Evolutionary conservation across 129 eudicot genomes (phyloP).

Genomic region (Tagetes patula): DNA sequence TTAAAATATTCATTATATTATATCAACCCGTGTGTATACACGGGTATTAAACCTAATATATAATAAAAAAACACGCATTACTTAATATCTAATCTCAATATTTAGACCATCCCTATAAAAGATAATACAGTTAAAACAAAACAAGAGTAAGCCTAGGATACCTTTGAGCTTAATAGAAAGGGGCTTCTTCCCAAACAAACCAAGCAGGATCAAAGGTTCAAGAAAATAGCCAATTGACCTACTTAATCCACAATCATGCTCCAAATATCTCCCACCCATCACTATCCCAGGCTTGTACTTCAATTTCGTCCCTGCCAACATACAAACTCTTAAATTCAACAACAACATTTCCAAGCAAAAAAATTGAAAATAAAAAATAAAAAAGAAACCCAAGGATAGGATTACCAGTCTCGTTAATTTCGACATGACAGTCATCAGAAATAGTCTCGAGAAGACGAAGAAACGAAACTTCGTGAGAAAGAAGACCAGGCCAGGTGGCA

Average conservation of each 20-base stretch:
- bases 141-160: constrained; percentile 17
- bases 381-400: constrained; percentile 21
- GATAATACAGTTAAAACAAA: background rate
- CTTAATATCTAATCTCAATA: background rate
- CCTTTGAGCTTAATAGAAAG: constrained; percentile 82
- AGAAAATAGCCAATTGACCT: constrained; percentile 81
- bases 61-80: background rate
- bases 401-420: constrained; percentile 87
- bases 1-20: no score
- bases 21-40: no score
- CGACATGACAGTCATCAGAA: constrained; percentile 72
- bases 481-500: constrained; percentile 79
- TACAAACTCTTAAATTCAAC: no score
- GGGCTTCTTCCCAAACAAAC: constrained; percentile 84
- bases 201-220: constrained; percentile 80
- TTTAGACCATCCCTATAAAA: background rate
- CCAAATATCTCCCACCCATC: constrained; percentile 81
- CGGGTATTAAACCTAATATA: no score
- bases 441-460: constrained; percentile 75
- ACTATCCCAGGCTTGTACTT: constrained; percentile 90
- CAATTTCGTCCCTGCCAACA: constrained; percentile 64
- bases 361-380: background rate
- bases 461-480: constrained; percentile 71
- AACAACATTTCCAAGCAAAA: no score
- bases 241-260: constrained; percentile 74